A percentile compares a stretch with the other conserved stretches of the same genome.
Conservation (phyloP, 2,329 filamentous ascomycete species). For the Lecanicillium sp. region DNA sequence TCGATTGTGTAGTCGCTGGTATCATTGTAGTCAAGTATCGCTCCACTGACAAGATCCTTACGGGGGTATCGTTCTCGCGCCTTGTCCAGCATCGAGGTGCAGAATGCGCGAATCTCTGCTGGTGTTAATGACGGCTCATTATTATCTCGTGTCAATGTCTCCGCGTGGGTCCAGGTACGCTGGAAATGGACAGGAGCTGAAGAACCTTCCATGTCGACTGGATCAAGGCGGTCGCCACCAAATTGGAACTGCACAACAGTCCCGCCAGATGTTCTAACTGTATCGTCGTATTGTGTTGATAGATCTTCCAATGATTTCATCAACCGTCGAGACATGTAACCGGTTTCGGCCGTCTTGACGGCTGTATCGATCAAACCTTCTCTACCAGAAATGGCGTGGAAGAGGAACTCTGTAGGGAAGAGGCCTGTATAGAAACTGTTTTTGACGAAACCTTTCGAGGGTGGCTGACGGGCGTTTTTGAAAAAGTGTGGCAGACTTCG, state of each 20-base stretch:
- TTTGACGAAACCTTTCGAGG: conserved; percentile 90
- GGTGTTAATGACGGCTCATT: conserved; percentile 65
- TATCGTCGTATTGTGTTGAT: conserved; percentile 88
- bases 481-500: conserved; percentile 90
- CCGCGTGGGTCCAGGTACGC: conserved; percentile 76
- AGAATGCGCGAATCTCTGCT: conserved; percentile 61
- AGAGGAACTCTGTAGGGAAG: conserved; percentile 85
- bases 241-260: conserved; percentile 96
- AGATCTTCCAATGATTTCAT: conserved; percentile 98
- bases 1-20: conserved; percentile 61
- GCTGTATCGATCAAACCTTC: conserved; percentile 98
- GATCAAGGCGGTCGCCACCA: conserved; percentile 90
- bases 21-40: conserved; percentile 61
- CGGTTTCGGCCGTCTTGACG: conserved; percentile 97
- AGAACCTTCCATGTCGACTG: conserved; percentile 93
- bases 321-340: conserved; percentile 95
- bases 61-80: conserved; percentile 58
- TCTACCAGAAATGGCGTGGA: conserved; percentile 96
- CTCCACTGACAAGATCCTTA: conserved; percentile 52
- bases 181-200: conserved; percentile 89
- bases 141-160: conserved; percentile 72
- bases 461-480: conserved; percentile 85
- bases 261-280: conserved; percentile 82
- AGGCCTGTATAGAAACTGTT: conserved; percentile 97
- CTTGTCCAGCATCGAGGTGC: conserved; percentile 56